phyloP scores from a whole-genome alignment of 257 asterid genomes.

The Plectranthus barbatus region DNA sequence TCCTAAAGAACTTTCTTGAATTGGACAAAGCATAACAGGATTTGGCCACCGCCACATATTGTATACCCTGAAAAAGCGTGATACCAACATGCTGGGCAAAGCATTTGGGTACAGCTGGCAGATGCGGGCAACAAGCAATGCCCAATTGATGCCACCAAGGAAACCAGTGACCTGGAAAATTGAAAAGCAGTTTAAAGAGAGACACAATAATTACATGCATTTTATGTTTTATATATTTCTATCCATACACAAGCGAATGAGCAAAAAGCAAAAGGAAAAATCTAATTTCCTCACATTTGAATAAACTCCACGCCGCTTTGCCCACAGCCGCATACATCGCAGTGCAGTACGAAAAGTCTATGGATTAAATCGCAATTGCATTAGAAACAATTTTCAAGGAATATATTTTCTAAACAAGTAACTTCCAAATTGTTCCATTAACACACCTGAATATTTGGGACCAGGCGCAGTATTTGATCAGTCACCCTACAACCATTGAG shows the following conservation, averaged over 20 bases:
- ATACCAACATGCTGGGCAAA: conserved; percentile 84
- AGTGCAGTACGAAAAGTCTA: conserved; percentile 70
- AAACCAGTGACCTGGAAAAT: conserved; percentile 74
- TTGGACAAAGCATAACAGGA: conserved; percentile 83
- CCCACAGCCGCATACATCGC: conserved; percentile 82
- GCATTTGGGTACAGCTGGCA: conserved; percentile 92
- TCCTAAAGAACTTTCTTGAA: conserved; percentile 61
- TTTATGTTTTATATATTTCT: not conserved
- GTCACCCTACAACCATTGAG: conserved; percentile 92
- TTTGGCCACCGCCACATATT: conserved; percentile 90
- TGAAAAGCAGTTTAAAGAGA: conserved; percentile 14
- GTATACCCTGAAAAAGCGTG: conserved; percentile 76
- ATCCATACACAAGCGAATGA: not conserved
- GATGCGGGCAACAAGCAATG: conserved; percentile 81
- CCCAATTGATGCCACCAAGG: conserved; percentile 96
- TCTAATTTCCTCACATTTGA: conserved; percentile 57
- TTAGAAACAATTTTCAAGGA: not conserved
- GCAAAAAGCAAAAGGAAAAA: not conserved
- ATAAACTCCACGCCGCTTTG: conserved; percentile 82
- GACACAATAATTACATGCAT: not conserved
- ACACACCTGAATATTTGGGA: conserved; percentile 75
- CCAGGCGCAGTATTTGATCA: conserved; percentile 66
- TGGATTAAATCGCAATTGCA: conserved; percentile 7
- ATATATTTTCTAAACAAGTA: conserved; percentile 1
- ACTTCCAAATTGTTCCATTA: not conserved